Percentiles rank a stretch among this genome's conserved stretches.
These are phyloP conservation scores for Ensete glaucum DNA, from an alignment of 176 grass and related monocot genomes.

Conservation along the genomic window DNA sequence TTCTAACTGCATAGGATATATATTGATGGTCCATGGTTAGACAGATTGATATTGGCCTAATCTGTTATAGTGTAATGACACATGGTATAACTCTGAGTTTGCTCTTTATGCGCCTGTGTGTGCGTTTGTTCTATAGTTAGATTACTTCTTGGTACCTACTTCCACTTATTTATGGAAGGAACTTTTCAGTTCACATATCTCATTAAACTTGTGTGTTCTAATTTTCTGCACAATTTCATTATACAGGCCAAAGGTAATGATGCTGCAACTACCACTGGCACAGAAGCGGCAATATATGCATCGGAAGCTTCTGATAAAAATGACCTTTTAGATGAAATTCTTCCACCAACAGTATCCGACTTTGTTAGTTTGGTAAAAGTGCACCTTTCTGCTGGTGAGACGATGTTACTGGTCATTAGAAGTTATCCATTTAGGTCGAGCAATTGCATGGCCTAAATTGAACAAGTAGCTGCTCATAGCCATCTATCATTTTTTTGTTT, in stretches of 20 bases:
- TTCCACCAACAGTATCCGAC: conserved; percentile 66
- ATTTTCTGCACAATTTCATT: conserved; percentile 3
- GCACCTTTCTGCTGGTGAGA: conserved; percentile 93
- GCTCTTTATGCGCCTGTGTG: no score
- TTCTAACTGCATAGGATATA: no score
- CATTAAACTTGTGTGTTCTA: not conserved
- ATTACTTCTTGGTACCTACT: no score
- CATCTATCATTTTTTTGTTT: conserved; percentile 5
- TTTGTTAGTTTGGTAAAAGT: conserved; percentile 79
- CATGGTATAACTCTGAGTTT: no score
- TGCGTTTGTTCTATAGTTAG: no score
- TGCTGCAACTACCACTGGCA: conserved; percentile 83
- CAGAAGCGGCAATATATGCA: conserved; percentile 91
- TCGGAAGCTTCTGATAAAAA: conserved; percentile 94
- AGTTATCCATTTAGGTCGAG: not conserved
- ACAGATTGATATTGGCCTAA: no score
- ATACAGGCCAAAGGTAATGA: conserved; percentile 71
- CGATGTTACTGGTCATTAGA: not conserved
- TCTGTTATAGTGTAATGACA: no score
- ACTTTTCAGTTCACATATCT: no score
- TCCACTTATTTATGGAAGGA: no score
- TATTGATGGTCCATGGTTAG: no score
- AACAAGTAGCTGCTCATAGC: conserved; percentile 1
- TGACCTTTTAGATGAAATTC: conserved; percentile 74
- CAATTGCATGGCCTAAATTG: not conserved